Evolutionary conservation across 768 basidiomycete species (phyloP), one percentile per base, ranked within the genome.

Genomic region (Kwoniella newhampshirensis): DNA sequence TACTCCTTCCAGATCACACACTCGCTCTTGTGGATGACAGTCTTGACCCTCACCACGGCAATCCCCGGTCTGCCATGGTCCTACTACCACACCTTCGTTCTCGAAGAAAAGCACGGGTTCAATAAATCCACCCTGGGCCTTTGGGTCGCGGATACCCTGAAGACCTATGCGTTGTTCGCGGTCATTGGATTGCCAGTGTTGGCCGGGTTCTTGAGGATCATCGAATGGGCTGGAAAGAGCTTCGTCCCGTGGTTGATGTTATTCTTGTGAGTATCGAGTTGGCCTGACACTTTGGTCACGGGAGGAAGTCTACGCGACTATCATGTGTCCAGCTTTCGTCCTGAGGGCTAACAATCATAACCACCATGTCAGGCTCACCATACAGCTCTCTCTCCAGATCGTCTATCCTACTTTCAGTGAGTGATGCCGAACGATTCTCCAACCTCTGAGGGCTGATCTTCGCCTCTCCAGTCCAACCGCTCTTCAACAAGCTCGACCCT

Each of bases 401-500:
- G 59, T 76, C 56, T 77, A 72, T 60, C 76, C 77, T 9, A 70
- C 66, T 20, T 74, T 66, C 62, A 75, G 61, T 75, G 37, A 37
- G 66, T 66, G 13, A 88, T 58, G 78, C 36, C 20, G 27, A 23
- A n/a, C 20, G 41, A 18, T 15, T 91, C 51, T 89, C 88, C 78
- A 89, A 89, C 2, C 20, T 87, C 84, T 21, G 15, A 4, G 30
- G 43, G 36, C 80, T 91, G 73, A 91, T 27, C 25, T 13, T 15
- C 27, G 26, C 20, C 25, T 6, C 18, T 37, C 35, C 45, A 69
- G 67, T 99, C 66, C 91, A 93, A 66, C 96, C 96, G 0, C 78
- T 98, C 54, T 98, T 98, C 83, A 98, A 99, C 82, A 98, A 91
- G 77, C 84, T 97, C 42, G 91, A 91, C 1, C 89, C 91, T 2